Percentiles rank a stretch among this genome's conserved stretches.
These are phyloP conservation scores for Lasiosphaeris hirsuta DNA, from an alignment of 495 filamentous ascomycete species.

Conservation along the genomic window DNA sequence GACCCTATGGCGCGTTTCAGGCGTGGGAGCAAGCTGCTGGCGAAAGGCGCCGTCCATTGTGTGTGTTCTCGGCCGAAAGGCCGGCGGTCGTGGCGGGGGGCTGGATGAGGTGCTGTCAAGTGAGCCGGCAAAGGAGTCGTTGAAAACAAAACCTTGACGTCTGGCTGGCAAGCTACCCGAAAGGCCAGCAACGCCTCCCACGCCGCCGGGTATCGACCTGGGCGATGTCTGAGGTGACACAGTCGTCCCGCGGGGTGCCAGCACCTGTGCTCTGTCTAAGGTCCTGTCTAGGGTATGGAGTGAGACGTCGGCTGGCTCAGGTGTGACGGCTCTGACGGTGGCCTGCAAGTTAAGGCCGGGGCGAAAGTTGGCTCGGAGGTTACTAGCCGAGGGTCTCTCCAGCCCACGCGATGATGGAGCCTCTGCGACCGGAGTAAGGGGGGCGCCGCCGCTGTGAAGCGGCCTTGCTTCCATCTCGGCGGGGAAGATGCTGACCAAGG, in stretches of 20 bases:
- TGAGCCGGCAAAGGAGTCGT: constrained; percentile 43
- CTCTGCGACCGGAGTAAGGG: constrained; percentile 27
- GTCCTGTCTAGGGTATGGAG: constrained; percentile 21
- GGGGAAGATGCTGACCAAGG: constrained; percentile 21
- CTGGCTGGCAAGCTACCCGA: constrained; percentile 23
- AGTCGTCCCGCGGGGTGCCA: constrained; percentile 29
- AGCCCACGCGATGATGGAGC: constrained; percentile 17
- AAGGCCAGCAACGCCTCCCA: constrained; percentile 6
- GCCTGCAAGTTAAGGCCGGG: constrained; percentile 19
- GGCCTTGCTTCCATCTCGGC: constrained; percentile 27
- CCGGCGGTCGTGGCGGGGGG: constrained; percentile 32
- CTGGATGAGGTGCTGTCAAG: constrained; percentile 39
- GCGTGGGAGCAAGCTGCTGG: constrained; percentile 35
- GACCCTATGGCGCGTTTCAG: constrained; percentile 46
- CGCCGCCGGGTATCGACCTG: constrained; percentile 37
- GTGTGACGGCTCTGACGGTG: constrained; percentile 53
- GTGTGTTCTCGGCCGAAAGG: constrained; percentile 48
- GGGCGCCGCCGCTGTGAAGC: constrained; percentile 1
- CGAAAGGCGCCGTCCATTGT: constrained; percentile 51
- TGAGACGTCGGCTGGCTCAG: constrained; percentile 43
- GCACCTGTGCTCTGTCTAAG: constrained; percentile 28
- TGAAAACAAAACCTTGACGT: constrained; percentile 52
- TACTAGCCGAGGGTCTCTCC: constrained; percentile 23
- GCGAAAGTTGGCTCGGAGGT: constrained; percentile 27
- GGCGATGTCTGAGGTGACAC: constrained; percentile 43